Evolutionary conservation across 1,139 yeast species (phyloP).

Genomic region (Debaryomyces sp.): DNA sequence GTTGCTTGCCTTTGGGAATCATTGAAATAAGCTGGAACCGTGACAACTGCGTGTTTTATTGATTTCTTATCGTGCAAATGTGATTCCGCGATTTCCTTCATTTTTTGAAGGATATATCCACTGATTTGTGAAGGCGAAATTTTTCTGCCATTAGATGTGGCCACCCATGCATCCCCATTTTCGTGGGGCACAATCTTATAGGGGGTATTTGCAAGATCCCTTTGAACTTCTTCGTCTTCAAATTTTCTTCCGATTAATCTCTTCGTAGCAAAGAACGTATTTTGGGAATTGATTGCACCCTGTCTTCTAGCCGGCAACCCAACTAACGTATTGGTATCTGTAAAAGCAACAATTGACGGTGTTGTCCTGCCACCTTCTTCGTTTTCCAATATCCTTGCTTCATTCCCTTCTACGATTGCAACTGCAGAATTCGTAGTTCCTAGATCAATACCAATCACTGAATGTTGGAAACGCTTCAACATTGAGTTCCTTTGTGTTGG

Average conservation of each 20-base stretch:
- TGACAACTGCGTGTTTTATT: conserved; percentile 79
- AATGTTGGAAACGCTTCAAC: conserved; percentile 17
- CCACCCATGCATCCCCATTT: conserved; percentile 99
- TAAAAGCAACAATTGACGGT: conserved; percentile 97
- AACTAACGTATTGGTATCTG: conserved; percentile 85
- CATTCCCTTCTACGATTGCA: conserved; percentile 58
- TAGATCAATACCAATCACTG: conserved; percentile 73
- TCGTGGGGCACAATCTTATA: conserved; percentile 95
- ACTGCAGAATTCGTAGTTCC: conserved; percentile 87
- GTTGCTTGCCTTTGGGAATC: conserved; percentile 82
- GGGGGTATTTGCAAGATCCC: conserved; percentile 66
- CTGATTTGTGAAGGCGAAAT: conserved; percentile 95
- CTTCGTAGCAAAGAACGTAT: conserved; percentile 97
- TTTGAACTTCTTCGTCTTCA: conserved; percentile 64
- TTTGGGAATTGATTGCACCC: conserved; percentile 98
- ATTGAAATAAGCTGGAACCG: conserved; percentile 81
- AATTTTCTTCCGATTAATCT: conserved; percentile 82
- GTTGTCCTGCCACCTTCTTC: conserved; percentile 98
- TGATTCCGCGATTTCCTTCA: conserved; percentile 96
- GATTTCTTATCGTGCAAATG: conserved; percentile 69
- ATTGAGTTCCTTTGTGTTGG: conserved; percentile 1
- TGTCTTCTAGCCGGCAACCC: conserved; percentile 99
- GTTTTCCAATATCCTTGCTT: conserved; percentile 64
- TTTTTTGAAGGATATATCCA: conserved; percentile 93
- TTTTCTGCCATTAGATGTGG: conserved; percentile 90